A percentile compares a stretch with the other conserved stretches of the same genome.
phyloP scores from a whole-genome alignment of 768 basidiomycete species.

The Lentinula sp. region DNA sequence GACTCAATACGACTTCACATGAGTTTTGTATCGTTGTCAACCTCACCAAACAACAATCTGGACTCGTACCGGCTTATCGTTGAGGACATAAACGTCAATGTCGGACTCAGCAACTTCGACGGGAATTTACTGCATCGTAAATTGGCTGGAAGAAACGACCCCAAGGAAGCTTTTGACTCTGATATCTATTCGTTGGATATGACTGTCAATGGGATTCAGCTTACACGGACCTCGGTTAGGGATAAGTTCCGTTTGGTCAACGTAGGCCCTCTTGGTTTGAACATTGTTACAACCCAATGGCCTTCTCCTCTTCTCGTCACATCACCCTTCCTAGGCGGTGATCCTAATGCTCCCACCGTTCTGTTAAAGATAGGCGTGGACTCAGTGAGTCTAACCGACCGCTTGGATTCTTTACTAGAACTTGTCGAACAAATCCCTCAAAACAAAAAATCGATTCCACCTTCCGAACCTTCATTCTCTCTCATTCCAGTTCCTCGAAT shows the following conservation, averaged over 20 bases:
- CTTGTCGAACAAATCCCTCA: conserved; percentile 19
- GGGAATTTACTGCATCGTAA: conserved; percentile 39
- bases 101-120: conserved; percentile 43
- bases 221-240: conserved; percentile 36
- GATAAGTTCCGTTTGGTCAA: conserved; percentile 35
- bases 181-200: conserved; percentile 44
- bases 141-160: conserved; percentile 42
- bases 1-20: conserved; percentile 37
- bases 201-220: conserved; percentile 31
- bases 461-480: conserved; percentile 19
- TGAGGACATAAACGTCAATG: conserved; percentile 30
- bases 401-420: conserved; percentile 43
- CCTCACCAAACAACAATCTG: conserved; percentile 22
- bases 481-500: conserved; percentile 40
- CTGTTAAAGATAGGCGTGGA: conserved; percentile 39
- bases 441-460: conserved; percentile 8
- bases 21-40: conserved; percentile 36
- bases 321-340: conserved; percentile 45
- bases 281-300: conserved; percentile 53
- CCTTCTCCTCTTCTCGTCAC: conserved; percentile 48
- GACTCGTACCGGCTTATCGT: conserved; percentile 40
- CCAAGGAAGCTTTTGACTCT: conserved; percentile 31
- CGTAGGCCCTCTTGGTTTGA: conserved; percentile 32
- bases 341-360: conserved; percentile 54
- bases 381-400: conserved; percentile 45